phyloP scores from a whole-genome alignment of 78 protist genomes.

The Dictyostelium capitatum region DNA sequence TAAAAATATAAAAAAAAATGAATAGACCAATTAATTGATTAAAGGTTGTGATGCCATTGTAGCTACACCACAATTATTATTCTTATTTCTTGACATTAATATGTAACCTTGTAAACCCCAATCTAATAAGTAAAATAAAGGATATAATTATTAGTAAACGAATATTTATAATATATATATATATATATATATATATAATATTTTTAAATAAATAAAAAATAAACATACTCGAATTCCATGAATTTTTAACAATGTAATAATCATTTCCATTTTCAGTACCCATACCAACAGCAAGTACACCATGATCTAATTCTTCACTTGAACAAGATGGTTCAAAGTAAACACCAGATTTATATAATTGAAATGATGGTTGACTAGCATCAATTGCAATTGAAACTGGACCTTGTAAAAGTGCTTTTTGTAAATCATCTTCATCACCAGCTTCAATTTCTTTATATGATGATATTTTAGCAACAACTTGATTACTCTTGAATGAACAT shows the following conservation, averaged over 20 bases:
- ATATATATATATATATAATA: too few species aligned
- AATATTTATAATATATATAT: too few species aligned
- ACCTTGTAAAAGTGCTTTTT: neutral
- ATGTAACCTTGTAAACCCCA: constrained; percentile 91
- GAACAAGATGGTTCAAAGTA: constrained; percentile 83
- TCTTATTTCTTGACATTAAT: constrained; percentile 51
- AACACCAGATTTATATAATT: constrained; percentile 90
- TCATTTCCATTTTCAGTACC: neutral
- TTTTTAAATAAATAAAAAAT: too few species aligned
- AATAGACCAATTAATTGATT: neutral
- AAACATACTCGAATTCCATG: constrained; percentile 88
- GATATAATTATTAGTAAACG: neutral
- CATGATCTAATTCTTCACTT: constrained; percentile 83
- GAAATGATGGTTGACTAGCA: constrained; percentile 89
- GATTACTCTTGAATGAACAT: constrained; percentile 39
- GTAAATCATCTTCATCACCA: constrained; percentile 60
- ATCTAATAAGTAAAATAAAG: neutral
- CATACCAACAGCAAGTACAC: constrained; percentile 90
- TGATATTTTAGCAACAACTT: constrained; percentile 59
- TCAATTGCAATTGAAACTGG: constrained; percentile 94
- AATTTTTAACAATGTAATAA: constrained; percentile 94
- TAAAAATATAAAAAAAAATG: too few species aligned
- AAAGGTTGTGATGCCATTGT: constrained; percentile 69
- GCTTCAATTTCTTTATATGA: constrained; percentile 30
- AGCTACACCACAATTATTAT: constrained; percentile 88